Evolutionary conservation across 768 basidiomycete genomes (phyloP).

Genomic region (Paxillus rubicundulus): DNA sequence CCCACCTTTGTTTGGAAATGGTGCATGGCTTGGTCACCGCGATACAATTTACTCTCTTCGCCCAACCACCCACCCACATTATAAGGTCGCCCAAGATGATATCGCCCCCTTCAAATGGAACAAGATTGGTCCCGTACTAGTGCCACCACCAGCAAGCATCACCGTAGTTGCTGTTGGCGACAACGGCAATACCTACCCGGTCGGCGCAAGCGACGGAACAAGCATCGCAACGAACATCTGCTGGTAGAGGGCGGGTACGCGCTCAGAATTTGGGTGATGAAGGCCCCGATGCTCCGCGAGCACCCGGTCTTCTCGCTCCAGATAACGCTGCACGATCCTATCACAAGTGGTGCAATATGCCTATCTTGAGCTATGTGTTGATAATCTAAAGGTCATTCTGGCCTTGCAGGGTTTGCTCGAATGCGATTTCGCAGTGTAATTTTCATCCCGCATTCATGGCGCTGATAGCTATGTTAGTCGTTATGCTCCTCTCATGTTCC

Average conservation of each 20-base stretch:
- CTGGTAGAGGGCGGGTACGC: too few species aligned
- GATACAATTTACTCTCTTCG: too few species aligned
- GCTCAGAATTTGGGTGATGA: constrained; percentile 80
- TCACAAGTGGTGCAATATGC: constrained; percentile 47
- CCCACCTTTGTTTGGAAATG: constrained; percentile 3
- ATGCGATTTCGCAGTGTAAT: constrained; percentile 32
- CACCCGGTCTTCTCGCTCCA: constrained; percentile 64
- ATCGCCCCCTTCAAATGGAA: too few species aligned
- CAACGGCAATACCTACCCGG: constrained; percentile 88
- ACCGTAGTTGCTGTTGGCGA: constrained; percentile 81
- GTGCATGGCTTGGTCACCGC: too few species aligned
- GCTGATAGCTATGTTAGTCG: constrained; percentile 52
- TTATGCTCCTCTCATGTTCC: constrained; percentile 68
- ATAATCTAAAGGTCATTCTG: constrained; percentile 27
- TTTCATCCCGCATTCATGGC: constrained; percentile 57
- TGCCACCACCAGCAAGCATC: too few species aligned
- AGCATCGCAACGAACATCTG: too few species aligned
- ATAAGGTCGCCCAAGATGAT: too few species aligned
- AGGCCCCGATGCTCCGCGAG: constrained; percentile 58
- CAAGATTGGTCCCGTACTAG: too few species aligned
- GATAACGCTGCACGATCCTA: constrained; percentile 65
- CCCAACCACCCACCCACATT: too few species aligned
- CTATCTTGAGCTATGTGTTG: background rate
- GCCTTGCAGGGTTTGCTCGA: constrained; percentile 50
- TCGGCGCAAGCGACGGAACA: constrained; percentile 76